Evolutionary conservation across 2,329 filamentous ascomycete species (phyloP), one percentile per base, ranked within the genome.

Genomic region (Fonsecaea multimorphosa): DNA sequence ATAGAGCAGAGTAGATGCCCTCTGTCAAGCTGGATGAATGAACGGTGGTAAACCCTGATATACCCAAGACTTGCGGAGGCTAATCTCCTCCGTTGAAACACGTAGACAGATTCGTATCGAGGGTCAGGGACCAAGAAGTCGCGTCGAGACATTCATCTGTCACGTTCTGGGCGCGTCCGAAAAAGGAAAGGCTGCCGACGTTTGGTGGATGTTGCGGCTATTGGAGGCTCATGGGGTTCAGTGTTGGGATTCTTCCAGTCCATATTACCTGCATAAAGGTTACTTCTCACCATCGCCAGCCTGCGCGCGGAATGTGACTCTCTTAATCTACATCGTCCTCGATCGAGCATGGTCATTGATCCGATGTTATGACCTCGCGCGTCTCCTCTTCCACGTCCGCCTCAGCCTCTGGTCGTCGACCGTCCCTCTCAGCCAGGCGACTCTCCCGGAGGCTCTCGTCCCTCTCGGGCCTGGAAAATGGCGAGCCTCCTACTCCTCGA

Each of bases 371-470:
- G 75, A 78, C 84, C 67, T 86, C 68, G 62, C 70, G 87, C 66
- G 84, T 84, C 76, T 82, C 83, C 63, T 78, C 82, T 64, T 80
- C 82, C 66, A 79, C 83, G 61, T 79, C 74, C 56, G 74, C 78
- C 55, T 77, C 77, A 53, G 73, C 78, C 55, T 77, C 77, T 64
- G 73, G 74, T 72, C 71, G 74, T 74, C 83, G 86, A 74, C 79
- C 85, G 49, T 89, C 88, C 67, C 82, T 89, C n/a, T 69, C 67
- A 14, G 68, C 71, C 69, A 63, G 72, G 66, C 59, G 73, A 76
- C 82, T 80, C 76, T 88, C 87, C 71, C 85, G 91, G 66, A 81
- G 92, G 57, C 88, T 89, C 52, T 89, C 89, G 66, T 86, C 87
- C 38, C 83, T 91, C 63, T 90, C 88, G 61, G 84, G 83, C 66